Conservation (phyloP, 352 stramenopile genomes). For the Phytophthora sp. region DNA sequence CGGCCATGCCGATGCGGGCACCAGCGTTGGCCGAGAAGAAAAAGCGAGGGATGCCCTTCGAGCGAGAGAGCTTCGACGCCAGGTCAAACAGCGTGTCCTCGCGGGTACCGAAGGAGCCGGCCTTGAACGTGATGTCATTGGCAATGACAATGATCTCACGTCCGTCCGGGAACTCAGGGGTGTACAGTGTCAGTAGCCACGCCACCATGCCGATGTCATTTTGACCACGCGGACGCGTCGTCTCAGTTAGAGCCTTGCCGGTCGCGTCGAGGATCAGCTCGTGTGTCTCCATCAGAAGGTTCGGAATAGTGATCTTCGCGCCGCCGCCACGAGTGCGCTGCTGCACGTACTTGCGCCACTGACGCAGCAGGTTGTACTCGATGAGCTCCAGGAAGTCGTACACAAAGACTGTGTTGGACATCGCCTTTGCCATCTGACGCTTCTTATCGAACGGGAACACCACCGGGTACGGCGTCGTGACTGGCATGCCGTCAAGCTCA, state of each 20-base stretch:
- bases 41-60: conserved; percentile 94
- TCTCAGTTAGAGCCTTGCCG: conserved; percentile 64
- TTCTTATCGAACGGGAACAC: conserved; percentile 96
- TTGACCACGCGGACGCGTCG: conserved; percentile 87
- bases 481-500: conserved; percentile 95
- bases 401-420: conserved; percentile 99
- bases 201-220: conserved; percentile 99
- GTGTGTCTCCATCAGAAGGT: conserved; percentile 93
- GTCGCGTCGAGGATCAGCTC: conserved; percentile 94
- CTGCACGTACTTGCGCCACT: conserved; percentile 93
- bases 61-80: conserved; percentile 95
- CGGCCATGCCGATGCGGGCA: conserved; percentile 98
- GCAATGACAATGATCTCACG: conserved; percentile 98
- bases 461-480: conserved; percentile 97
- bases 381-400: conserved; percentile 99
- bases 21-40: conserved; percentile 99
- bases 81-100: conserved; percentile 99
- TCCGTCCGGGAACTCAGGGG: conserved; percentile 96
- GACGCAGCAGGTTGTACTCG: conserved; percentile 94
- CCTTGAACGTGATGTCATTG: conserved; percentile 99
- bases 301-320: conserved; percentile 78
- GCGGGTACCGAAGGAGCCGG: conserved; percentile 98
- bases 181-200: conserved; percentile 98
- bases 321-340: conserved; percentile 71
- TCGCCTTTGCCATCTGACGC: conserved; percentile 90